Evolutionary conservation across 495 filamentous ascomycete species (phyloP).

Genomic region (Neurospora sublineolata): DNA sequence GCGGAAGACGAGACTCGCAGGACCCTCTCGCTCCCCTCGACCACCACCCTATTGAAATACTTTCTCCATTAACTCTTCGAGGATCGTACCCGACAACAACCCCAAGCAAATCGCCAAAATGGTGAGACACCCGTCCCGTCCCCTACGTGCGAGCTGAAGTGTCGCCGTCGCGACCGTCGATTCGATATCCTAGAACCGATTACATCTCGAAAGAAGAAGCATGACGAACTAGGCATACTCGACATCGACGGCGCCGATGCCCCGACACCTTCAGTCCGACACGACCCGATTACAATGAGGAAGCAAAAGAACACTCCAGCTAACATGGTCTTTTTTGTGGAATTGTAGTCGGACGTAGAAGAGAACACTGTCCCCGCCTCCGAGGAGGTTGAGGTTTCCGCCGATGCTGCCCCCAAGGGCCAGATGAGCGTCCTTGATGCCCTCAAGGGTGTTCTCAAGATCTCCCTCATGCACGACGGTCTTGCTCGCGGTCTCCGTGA

Average conservation of each 20-base stretch:
- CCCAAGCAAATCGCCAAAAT: conserved; percentile 38
- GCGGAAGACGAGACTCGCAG: neutral
- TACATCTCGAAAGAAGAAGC: neutral
- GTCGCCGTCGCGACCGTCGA: neutral
- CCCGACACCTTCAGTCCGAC: neutral
- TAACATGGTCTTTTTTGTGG: conserved; percentile 9
- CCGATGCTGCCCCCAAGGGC: conserved; percentile 67
- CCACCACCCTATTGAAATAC: neutral
- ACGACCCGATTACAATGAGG: neutral
- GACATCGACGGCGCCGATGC: neutral
- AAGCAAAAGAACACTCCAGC: conserved; percentile 7
- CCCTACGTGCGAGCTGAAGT: neutral
- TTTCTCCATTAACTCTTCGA: conserved; percentile 34
- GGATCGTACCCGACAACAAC: conserved; percentile 39
- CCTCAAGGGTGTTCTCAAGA: conserved; percentile 93
- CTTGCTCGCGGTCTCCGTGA: conserved; percentile 96
- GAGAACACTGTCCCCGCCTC: conserved; percentile 71
- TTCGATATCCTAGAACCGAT: neutral
- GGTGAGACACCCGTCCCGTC: conserved; percentile 27
- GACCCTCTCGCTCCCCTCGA: neutral
- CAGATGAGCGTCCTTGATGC: conserved; percentile 98
- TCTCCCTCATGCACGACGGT: conserved; percentile 98
- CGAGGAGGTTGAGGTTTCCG: conserved; percentile 85
- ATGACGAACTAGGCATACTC: neutral
- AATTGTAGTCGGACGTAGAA: conserved; percentile 49